phyloP scores from a whole-genome alignment of 345 rosid species.

The Ceriops decandra region DNA sequence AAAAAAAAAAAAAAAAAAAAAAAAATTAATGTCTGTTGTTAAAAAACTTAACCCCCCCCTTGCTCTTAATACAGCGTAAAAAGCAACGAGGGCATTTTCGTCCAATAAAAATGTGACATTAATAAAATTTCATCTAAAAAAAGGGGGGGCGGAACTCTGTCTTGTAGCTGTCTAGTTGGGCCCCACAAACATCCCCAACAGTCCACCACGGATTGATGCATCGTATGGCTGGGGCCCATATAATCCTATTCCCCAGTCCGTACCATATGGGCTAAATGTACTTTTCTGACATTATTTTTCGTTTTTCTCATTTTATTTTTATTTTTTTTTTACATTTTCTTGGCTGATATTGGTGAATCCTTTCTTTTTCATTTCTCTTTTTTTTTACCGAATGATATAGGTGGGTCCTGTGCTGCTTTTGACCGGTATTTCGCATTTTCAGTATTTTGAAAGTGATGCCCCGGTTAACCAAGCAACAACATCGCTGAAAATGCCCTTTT shows the following conservation, averaged over 20 bases:
- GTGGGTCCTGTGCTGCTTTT: too few species aligned
- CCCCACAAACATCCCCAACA: slow-evolving; percentile 8
- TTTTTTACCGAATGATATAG: too few species aligned
- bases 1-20: background rate
- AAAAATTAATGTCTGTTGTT: slow-evolving; percentile 14
- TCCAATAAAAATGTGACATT: slow-evolving; percentile 17
- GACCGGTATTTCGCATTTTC: too few species aligned
- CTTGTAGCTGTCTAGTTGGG: slow-evolving; percentile 37
- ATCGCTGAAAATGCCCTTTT: too few species aligned
- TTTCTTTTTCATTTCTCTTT: too few species aligned
- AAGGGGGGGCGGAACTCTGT: slow-evolving; percentile 32
- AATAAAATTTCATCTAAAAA: background rate
- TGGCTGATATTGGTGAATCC: too few species aligned
- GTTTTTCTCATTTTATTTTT: too few species aligned
- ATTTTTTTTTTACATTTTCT: too few species aligned
- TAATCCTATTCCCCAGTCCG: slow-evolving; percentile 12
- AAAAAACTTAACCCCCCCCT: slow-evolving; percentile 23
- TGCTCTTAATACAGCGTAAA: slow-evolving; percentile 21
- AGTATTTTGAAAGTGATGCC: too few species aligned
- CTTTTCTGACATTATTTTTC: background rate
- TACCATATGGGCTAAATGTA: slow-evolving; percentile 5
- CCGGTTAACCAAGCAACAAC: too few species aligned
- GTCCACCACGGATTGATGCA: slow-evolving; percentile 18
- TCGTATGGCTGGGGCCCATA: slow-evolving; percentile 17
- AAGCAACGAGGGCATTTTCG: slow-evolving; percentile 28